Conservation (phyloP, 495 filamentous ascomycete genomes). For the Penicillium lividum region DNA sequence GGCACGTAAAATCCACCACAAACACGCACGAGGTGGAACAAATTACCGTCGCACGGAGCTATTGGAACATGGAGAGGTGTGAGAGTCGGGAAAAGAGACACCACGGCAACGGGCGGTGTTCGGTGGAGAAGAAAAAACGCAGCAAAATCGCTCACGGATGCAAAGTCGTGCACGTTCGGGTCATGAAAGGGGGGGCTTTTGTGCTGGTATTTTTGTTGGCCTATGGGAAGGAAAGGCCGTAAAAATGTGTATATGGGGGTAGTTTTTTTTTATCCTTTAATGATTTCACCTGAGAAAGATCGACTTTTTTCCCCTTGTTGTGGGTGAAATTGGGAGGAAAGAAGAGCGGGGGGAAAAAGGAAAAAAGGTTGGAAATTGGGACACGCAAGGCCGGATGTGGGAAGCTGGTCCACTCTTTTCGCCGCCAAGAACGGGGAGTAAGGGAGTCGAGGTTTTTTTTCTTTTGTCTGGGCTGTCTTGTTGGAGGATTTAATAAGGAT, state of each 20-base stretch:
- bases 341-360: conserved; percentile 15
- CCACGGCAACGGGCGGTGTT: conserved; percentile 1
- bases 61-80: conserved; percentile 20
- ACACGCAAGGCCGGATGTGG: conserved; percentile 15
- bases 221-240: not conserved
- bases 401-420: conserved; percentile 16
- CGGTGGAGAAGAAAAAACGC: conserved; percentile 6
- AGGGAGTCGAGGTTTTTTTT: conserved; percentile 4
- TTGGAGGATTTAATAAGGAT: too few relatives aligned
- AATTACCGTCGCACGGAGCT: conserved; percentile 16
- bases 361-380: conserved; percentile 16
- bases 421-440: conserved; percentile 31
- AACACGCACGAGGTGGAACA: conserved; percentile 17
- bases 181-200: conserved; percentile 21
- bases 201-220: not conserved
- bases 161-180: conserved; percentile 24
- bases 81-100: conserved; percentile 10
- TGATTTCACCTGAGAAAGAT: not conserved
- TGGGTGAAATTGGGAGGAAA: conserved; percentile 15
- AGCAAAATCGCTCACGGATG: conserved; percentile 31
- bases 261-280: conserved; percentile 12
- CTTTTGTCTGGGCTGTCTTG: too few relatives aligned
- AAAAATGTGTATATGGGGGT: not conserved
- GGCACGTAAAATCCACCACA: conserved; percentile 43
- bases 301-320: conserved; percentile 2